Percentiles rank a stretch among this genome's conserved stretches.
These are phyloP conservation scores for Amesomyces nigricolor DNA, from an alignment of 2,329 filamentous ascomycete genomes.

Conservation along the genomic window DNA sequence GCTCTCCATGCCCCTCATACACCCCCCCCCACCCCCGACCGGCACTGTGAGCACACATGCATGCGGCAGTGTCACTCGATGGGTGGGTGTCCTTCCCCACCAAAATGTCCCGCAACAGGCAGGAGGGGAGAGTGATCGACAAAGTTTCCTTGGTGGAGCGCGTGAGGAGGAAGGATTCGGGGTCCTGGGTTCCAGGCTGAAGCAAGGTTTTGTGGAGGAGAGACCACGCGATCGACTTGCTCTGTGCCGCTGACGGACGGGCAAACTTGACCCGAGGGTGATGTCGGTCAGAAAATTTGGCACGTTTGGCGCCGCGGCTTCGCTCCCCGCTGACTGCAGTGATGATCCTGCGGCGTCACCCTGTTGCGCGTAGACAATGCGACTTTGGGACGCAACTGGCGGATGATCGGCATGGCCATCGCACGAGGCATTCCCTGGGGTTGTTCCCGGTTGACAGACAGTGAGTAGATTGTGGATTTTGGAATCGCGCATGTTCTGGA, in stretches of 20 bases:
- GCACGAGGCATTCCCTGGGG: too few relatives aligned
- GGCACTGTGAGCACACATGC: too few relatives aligned
- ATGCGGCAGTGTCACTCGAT: background rate
- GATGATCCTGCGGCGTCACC: slow-evolving; percentile 13
- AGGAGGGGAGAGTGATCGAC: slow-evolving; percentile 7
- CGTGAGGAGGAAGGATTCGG: background rate
- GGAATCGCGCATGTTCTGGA: too few relatives aligned
- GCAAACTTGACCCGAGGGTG: background rate
- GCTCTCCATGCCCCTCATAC: too few relatives aligned
- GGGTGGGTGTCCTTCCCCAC: background rate
- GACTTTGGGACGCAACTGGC: background rate
- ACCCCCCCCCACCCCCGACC: too few relatives aligned
- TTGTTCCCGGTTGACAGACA: background rate
- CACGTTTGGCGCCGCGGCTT: too few relatives aligned
- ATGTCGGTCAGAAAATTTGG: background rate
- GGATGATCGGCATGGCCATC: background rate
- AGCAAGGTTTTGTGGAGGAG: background rate
- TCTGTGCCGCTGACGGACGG: background rate
- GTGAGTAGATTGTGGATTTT: too few relatives aligned
- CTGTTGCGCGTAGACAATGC: background rate
- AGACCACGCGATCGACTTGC: background rate
- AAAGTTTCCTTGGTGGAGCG: background rate
- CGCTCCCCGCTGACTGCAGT: background rate
- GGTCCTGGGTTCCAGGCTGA: slow-evolving; percentile 1
- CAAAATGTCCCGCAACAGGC: slow-evolving; percentile 2